Evolutionary conservation across 257 asterid species (phyloP).

Genomic region (Pogostemon cablin): DNA sequence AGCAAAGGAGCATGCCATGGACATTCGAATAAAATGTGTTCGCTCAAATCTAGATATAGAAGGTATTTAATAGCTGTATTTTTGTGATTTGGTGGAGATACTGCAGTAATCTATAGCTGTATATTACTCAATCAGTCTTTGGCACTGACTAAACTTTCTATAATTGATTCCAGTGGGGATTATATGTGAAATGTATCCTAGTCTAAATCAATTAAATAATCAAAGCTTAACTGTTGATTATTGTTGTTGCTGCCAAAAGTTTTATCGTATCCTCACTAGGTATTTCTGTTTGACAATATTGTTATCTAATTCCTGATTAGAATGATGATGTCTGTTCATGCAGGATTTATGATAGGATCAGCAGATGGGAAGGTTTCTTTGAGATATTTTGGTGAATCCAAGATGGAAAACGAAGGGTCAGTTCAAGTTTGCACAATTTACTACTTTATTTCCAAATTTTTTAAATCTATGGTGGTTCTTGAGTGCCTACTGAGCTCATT

Average conservation of each 20-base stretch:
- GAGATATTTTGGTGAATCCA: conserved; percentile 53
- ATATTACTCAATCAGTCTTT: conserved; percentile 13
- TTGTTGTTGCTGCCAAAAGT: conserved; percentile 14
- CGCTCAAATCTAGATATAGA: conserved; percentile 62
- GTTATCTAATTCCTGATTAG: conserved; percentile 23
- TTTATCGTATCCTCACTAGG: neutral
- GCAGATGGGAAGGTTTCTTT: conserved; percentile 81
- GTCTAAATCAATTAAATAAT: neutral
- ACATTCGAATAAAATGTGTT: conserved; percentile 63
- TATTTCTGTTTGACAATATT: conserved; percentile 18
- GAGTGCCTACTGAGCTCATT: neutral
- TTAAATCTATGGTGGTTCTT: conserved; percentile 9
- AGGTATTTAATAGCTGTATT: conserved; percentile 53
- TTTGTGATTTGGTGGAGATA: conserved; percentile 21
- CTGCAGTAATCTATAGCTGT: conserved; percentile 18
- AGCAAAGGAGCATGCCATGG: conserved; percentile 47
- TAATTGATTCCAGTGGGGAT: conserved; percentile 1
- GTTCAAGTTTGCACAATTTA: conserved; percentile 36
- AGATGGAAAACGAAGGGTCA: conserved; percentile 59
- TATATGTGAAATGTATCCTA: neutral
- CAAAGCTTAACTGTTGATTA: conserved; percentile 2
- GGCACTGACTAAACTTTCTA: neutral
- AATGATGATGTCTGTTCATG: conserved; percentile 34
- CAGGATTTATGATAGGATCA: conserved; percentile 86
- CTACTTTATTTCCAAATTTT: conserved; percentile 2